These are phyloP conservation scores for Paraphoma sp. DNA, from an alignment of 2,329 filamentous ascomycete genomes.

Conservation along the genomic window DNA sequence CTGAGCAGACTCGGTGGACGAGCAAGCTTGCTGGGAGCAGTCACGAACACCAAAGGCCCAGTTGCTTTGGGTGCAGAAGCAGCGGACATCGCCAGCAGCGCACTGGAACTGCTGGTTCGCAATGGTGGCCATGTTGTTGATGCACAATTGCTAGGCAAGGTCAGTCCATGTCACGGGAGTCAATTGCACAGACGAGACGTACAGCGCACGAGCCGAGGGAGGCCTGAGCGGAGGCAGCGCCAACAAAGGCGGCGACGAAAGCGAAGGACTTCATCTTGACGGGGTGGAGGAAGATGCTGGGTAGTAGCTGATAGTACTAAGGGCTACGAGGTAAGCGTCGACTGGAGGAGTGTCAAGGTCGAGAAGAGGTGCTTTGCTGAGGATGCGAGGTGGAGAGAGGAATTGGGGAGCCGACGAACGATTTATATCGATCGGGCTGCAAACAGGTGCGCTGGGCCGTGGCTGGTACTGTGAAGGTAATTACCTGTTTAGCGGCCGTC, in stretches of 20 bases:
- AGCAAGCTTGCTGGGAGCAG: slow-evolving; percentile 54
- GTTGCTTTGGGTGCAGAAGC: slow-evolving; percentile 54
- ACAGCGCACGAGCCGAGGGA: slow-evolving; percentile 43
- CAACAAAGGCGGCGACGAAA: slow-evolving; percentile 43
- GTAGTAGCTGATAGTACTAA: slow-evolving; percentile 18
- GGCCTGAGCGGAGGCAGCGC: slow-evolving; percentile 44
- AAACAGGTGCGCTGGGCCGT: not conserved
- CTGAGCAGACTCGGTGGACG: slow-evolving; percentile 24
- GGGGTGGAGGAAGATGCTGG: slow-evolving; percentile 20
- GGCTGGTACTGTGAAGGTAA: not conserved
- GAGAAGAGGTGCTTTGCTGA: slow-evolving; percentile 11
- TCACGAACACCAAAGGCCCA: slow-evolving; percentile 58
- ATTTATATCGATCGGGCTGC: slow-evolving; percentile 22
- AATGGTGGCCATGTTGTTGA: slow-evolving; percentile 55
- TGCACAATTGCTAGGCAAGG: slow-evolving; percentile 45
- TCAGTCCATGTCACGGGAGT: slow-evolving; percentile 13
- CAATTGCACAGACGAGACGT: slow-evolving; percentile 22
- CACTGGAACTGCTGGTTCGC: slow-evolving; percentile 51
- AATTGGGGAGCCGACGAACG: not conserved
- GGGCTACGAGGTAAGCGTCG: slow-evolving; percentile 6
- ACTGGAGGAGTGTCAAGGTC: slow-evolving; percentile 1
- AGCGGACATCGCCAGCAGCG: slow-evolving; percentile 44
- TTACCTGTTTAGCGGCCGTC: slow-evolving; percentile 1
- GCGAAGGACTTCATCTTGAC: slow-evolving; percentile 49
- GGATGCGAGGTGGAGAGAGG: slow-evolving; percentile 15